Conservation (phyloP, 2,329 filamentous ascomycete species). For the Amesomyces nigricolor region DNA sequence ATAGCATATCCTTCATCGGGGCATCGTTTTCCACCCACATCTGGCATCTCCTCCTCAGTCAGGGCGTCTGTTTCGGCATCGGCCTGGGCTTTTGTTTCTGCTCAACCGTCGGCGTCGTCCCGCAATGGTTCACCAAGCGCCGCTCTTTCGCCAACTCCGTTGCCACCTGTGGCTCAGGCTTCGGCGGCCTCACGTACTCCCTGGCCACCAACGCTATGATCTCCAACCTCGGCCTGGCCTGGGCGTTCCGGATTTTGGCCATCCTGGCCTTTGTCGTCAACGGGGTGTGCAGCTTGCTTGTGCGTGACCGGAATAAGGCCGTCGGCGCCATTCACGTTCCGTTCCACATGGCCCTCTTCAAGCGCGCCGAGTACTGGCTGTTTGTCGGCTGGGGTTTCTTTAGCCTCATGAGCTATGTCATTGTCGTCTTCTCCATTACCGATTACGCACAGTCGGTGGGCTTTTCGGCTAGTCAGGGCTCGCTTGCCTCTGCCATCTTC, state of each 20-base stretch:
- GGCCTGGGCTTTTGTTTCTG: conserved; percentile 76
- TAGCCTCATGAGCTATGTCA: conserved; percentile 67
- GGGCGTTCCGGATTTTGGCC: conserved; percentile 62
- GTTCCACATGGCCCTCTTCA: conserved; percentile 61
- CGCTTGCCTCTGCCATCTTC: conserved; percentile 65
- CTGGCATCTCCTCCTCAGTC: conserved; percentile 71
- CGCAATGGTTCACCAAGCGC: conserved; percentile 68
- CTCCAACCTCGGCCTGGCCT: conserved; percentile 54
- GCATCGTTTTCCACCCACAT: conserved; percentile 63
- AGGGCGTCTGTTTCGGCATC: conserved; percentile 70
- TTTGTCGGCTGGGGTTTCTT: conserved; percentile 64
- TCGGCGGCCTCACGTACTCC: conserved; percentile 68
- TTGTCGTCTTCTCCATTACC: conserved; percentile 70
- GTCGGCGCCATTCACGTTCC: conserved; percentile 61
- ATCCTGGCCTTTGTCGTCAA: conserved; percentile 62
- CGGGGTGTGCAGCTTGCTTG: conserved; percentile 53
- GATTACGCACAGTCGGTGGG: conserved; percentile 67
- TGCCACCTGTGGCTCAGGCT: conserved; percentile 61
- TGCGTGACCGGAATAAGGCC: conserved; percentile 66
- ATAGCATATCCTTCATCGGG: conserved; percentile 54
- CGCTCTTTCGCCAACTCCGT: conserved; percentile 66
- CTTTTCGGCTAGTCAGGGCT: conserved; percentile 60
- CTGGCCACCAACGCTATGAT: conserved; percentile 66
- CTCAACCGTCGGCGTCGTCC: conserved; percentile 58
- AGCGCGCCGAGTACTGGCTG: conserved; percentile 55